Evolutionary conservation across 2,329 filamentous ascomycete genomes (phyloP).

Genomic region (Aspergillaceae sp.): DNA sequence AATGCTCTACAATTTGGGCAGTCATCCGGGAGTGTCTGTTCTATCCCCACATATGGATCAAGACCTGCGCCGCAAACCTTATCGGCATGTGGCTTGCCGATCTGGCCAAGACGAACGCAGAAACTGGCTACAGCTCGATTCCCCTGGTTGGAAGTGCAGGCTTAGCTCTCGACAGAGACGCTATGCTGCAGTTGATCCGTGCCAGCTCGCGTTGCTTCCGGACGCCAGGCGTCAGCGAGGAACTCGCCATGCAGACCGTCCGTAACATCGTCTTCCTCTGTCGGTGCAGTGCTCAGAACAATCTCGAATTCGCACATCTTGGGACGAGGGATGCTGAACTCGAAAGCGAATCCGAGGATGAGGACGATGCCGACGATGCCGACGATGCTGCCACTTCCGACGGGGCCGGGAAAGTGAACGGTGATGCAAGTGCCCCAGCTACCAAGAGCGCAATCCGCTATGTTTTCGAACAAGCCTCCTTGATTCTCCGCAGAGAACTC

Average conservation of each 20-base stretch:
- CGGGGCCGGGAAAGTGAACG: constrained; percentile 1
- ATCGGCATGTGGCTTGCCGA: constrained; percentile 71
- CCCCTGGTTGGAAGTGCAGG: constrained; percentile 63
- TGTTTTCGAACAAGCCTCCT: constrained; percentile 69
- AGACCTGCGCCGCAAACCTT: constrained; percentile 65
- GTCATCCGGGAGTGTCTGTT: constrained; percentile 60
- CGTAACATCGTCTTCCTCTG: constrained; percentile 79
- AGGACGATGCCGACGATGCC: constrained; percentile 39
- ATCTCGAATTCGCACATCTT: constrained; percentile 36
- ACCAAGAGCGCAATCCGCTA: constrained; percentile 55
- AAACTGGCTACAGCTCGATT: constrained; percentile 45
- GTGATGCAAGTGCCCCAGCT: background rate
- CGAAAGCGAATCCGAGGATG: constrained; percentile 34
- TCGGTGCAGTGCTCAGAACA: constrained; percentile 53
- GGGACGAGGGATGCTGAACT: constrained; percentile 32
- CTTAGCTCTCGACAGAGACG: constrained; percentile 55
- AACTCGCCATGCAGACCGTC: constrained; percentile 67
- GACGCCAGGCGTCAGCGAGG: constrained; percentile 57
- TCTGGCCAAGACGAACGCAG: constrained; percentile 57
- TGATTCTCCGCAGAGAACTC: constrained; percentile 68
- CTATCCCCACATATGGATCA: constrained; percentile 64
- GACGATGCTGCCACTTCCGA: constrained; percentile 36
- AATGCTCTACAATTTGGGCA: constrained; percentile 60
- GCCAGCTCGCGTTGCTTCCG: constrained; percentile 53
- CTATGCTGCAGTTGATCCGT: constrained; percentile 53